Conservation (phyloP, 2,329 filamentous ascomycete genomes). For the Ascosphaera aggregata region DNA sequence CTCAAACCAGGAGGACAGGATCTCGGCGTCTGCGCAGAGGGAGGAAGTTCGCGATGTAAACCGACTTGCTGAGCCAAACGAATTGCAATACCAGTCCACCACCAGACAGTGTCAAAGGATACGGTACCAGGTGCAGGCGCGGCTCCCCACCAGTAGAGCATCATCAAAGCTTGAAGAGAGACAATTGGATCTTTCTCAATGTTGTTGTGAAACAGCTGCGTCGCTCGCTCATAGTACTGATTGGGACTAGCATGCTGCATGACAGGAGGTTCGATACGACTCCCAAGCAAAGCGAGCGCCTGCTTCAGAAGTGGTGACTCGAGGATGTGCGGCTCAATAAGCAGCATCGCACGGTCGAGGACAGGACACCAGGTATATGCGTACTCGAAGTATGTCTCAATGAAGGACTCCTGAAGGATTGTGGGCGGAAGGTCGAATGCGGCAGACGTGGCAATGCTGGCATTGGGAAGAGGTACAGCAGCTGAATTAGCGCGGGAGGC, state of each 20-base stretch:
- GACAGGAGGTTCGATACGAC: slow-evolving; percentile 20
- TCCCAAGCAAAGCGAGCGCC: slow-evolving; percentile 18
- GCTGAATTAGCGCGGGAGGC: too few relatives aligned
- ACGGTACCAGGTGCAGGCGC: slow-evolving; percentile 16
- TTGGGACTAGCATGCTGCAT: slow-evolving; percentile 17
- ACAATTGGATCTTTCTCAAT: slow-evolving; percentile 17
- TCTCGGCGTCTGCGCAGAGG: slow-evolving; percentile 7
- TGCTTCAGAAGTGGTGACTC: slow-evolving; percentile 15
- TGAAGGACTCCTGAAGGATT: slow-evolving; percentile 17
- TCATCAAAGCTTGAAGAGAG: slow-evolving; percentile 14
- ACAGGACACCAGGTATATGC: slow-evolving; percentile 23
- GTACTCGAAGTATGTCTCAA: slow-evolving; percentile 21
- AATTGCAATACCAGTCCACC: slow-evolving; percentile 24
- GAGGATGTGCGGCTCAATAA: slow-evolving; percentile 7
- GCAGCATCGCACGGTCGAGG: slow-evolving; percentile 13
- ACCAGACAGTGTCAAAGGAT: slow-evolving; percentile 21
- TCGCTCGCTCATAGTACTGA: slow-evolving; percentile 19
- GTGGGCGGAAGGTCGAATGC: slow-evolving; percentile 4
- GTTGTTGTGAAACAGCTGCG: slow-evolving; percentile 19
- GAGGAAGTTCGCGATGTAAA: slow-evolving; percentile 18
- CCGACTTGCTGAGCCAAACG: slow-evolving; percentile 23
- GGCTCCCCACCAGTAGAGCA: slow-evolving; percentile 25
- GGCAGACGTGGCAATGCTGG: slow-evolving; percentile 4
- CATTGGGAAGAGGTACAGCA: slow-evolving; percentile 5
- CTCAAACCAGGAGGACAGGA: slow-evolving; percentile 10